phyloP scores from a whole-genome alignment of 179 eudicot species.

The Beta macrorhiza region DNA sequence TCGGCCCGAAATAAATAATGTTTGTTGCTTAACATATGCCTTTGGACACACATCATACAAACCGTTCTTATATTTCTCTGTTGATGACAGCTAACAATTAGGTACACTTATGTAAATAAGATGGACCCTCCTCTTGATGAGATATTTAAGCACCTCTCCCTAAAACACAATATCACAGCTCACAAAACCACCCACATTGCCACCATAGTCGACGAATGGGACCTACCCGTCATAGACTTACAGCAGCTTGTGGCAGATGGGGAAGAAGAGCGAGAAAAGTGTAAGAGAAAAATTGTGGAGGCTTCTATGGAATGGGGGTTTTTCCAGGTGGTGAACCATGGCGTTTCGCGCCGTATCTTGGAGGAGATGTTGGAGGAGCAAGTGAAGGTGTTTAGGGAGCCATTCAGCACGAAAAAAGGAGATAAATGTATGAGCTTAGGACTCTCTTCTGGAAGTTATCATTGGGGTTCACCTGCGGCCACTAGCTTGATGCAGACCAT shows the following conservation, averaged over 20 bases:
- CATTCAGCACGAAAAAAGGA: conserved; percentile 51
- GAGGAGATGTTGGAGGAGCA: conserved; percentile 62
- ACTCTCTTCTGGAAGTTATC: conserved; percentile 63
- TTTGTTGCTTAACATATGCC: no score
- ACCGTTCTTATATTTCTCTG: no score
- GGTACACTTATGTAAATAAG: neutral
- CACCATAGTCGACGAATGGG: neutral
- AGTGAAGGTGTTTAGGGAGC: conserved; percentile 53
- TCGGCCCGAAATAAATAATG: no score
- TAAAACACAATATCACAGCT: neutral
- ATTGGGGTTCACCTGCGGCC: conserved; percentile 87
- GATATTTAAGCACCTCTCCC: neutral
- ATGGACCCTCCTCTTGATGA: conserved; percentile 17
- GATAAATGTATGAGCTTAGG: conserved; percentile 35
- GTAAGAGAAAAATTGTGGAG: conserved; percentile 26
- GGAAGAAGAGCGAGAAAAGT: conserved; percentile 12
- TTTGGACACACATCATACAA: no score
- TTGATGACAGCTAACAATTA: neutral
- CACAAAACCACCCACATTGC: neutral
- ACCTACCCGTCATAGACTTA: conserved; percentile 9
- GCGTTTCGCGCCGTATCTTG: conserved; percentile 41
- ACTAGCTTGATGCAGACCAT: conserved; percentile 43
- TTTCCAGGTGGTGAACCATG: conserved; percentile 50
- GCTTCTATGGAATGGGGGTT: conserved; percentile 36
- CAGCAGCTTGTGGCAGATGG: neutral